Evolutionary conservation across 495 filamentous ascomycete genomes (phyloP).

Genomic region (Penicillium paxilli): DNA sequence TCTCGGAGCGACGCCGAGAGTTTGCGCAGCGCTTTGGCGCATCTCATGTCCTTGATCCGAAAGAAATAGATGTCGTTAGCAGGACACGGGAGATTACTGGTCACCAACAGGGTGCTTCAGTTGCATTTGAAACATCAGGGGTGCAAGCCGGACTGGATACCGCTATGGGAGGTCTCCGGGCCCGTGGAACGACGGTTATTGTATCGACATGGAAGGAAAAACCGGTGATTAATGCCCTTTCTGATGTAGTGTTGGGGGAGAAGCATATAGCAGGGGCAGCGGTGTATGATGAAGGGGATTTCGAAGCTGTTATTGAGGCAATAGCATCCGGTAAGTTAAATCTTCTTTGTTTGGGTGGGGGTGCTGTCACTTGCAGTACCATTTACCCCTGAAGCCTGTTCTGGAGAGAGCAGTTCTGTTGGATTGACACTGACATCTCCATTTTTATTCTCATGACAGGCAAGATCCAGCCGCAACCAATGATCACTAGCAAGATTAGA

Average conservation of each 20-base stretch:
- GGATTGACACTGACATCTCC: not conserved
- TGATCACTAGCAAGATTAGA: constrained; percentile 56
- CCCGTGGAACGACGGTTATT: constrained; percentile 22
- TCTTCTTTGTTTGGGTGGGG: not conserved
- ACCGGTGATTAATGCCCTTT: constrained; percentile 22
- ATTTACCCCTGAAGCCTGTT: not conserved
- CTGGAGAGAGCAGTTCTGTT: not conserved
- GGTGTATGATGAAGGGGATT: constrained; percentile 51
- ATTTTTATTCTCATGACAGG: constrained; percentile 12
- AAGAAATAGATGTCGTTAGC: constrained; percentile 18
- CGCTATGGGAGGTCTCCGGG: constrained; percentile 19
- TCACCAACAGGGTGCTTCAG: constrained; percentile 10
- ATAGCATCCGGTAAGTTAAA: constrained; percentile 44
- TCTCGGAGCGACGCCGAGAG: constrained; percentile 16
- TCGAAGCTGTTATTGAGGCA: constrained; percentile 55
- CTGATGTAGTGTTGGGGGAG: constrained; percentile 22
- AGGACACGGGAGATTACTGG: constrained; percentile 18
- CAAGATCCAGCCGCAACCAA: constrained; percentile 34
- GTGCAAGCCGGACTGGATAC: constrained; percentile 31
- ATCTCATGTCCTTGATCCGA: constrained; percentile 21
- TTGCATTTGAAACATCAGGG: constrained; percentile 32
- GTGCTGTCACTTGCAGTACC: too few species aligned
- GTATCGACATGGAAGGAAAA: constrained; percentile 29
- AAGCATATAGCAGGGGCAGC: constrained; percentile 26
- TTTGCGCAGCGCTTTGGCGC: constrained; percentile 23